Evolutionary conservation across 306 rosid genomes (phyloP).

Genomic region (Pachyrhizus erosus): DNA sequence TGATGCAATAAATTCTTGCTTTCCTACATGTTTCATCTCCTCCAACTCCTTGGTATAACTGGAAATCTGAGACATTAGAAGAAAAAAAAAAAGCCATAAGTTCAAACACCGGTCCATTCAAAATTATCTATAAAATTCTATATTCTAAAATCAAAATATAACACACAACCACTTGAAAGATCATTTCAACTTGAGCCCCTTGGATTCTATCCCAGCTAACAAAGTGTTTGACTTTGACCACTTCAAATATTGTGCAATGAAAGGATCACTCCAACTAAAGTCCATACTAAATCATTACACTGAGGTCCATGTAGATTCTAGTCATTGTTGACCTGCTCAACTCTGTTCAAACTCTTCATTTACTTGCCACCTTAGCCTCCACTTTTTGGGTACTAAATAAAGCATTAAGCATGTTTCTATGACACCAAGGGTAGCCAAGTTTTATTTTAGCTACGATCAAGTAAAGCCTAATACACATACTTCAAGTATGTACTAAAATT

Average conservation of each 20-base stretch:
- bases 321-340: neutral
- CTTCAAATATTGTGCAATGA: neutral
- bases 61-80: slow-evolving; percentile 55
- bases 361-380: neutral
- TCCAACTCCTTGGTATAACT: slow-evolving; percentile 77
- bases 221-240: neutral
- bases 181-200: neutral
- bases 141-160: neutral
- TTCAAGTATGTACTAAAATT: neutral
- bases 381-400: neutral
- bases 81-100: neutral
- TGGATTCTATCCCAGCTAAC: neutral
- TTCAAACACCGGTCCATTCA: neutral
- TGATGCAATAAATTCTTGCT: slow-evolving; percentile 90
- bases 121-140: neutral
- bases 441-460: neutral
- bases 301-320: neutral
- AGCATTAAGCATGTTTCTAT: neutral
- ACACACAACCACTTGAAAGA: neutral
- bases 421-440: neutral
- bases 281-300: neutral
- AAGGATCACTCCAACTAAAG: slow-evolving; percentile 2
- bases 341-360: neutral
- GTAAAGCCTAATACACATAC: neutral
- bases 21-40: slow-evolving; percentile 77